Conservation (phyloP, 768 basidiomycete species). For the Boletus rex-veris region DNA sequence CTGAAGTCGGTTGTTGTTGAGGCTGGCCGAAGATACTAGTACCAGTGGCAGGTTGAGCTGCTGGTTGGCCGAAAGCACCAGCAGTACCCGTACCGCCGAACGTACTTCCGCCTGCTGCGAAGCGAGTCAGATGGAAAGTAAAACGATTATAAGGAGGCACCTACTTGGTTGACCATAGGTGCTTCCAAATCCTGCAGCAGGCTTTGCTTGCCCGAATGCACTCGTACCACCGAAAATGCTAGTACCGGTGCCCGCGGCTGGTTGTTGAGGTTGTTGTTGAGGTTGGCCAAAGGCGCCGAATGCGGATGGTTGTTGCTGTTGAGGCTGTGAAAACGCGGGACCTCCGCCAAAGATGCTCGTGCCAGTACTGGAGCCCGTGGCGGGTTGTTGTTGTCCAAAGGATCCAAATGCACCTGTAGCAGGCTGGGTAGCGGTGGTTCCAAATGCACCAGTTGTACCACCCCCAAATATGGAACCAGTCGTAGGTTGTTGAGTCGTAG, state of each 20-base stretch:
- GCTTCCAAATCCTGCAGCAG: constrained; percentile 28
- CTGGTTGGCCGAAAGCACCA: constrained; percentile 27
- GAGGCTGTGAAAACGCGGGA: constrained; percentile 39
- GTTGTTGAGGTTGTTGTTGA: constrained; percentile 23
- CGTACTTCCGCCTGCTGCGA: constrained; percentile 15
- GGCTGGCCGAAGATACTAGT: constrained; percentile 37
- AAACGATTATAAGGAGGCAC: not conserved
- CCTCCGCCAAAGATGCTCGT: constrained; percentile 44
- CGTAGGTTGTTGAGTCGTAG: constrained; percentile 28
- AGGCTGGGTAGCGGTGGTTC: constrained; percentile 26
- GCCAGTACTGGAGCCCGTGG: constrained; percentile 29
- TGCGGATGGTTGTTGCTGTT: constrained; percentile 34
- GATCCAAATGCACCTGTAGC: constrained; percentile 29
- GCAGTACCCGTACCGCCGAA: constrained; percentile 24
- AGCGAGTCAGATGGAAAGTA: not conserved
- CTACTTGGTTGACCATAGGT: constrained; percentile 27
- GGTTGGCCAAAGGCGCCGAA: constrained; percentile 54
- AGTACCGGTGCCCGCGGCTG: constrained; percentile 34
- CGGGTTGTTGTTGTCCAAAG: constrained; percentile 35
- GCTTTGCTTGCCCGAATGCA: constrained; percentile 32
- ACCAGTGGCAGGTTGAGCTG: constrained; percentile 20
- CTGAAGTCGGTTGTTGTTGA: constrained; percentile 33
- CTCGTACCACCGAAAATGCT: constrained; percentile 33
- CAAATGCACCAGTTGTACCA: constrained; percentile 20
- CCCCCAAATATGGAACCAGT: constrained; percentile 32